phyloP scores from a whole-genome alignment of 495 filamentous ascomycete genomes.

The Hypoxylon subgilvum region DNA sequence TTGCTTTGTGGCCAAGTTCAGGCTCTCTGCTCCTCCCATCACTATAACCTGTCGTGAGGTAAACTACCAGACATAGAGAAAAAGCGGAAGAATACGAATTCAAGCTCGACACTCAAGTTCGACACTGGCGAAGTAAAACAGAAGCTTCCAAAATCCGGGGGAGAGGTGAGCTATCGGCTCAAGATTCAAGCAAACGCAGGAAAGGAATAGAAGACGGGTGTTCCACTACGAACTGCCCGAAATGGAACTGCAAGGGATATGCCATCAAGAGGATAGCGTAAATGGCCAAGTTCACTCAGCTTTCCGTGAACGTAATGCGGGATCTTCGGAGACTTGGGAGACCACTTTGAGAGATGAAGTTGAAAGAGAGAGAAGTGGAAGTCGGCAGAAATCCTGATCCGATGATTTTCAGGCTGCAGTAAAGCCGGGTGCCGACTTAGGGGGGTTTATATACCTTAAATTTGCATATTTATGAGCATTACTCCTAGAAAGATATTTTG shows the following conservation, averaged over 20 bases:
- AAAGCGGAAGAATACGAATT: not conserved
- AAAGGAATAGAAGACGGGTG: constrained; percentile 22
- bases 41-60: constrained; percentile 6
- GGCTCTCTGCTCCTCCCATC: not conserved
- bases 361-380: constrained; percentile 23
- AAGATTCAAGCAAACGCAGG: not conserved
- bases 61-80: constrained; percentile 22
- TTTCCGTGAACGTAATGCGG: no score
- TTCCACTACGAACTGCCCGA: constrained; percentile 35
- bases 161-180: not conserved
- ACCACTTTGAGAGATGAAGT: constrained; percentile 18
- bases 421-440: not conserved
- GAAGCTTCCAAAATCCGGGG: not conserved
- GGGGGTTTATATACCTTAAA: not conserved
- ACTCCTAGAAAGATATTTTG: no score
- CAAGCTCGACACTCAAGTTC: not conserved
- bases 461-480: no score
- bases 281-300: not conserved
- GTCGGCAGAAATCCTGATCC: constrained; percentile 20
- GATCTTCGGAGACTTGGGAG: not conserved
- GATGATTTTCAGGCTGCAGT: constrained; percentile 19
- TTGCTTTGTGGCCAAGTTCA: not conserved
- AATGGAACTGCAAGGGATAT: not conserved
- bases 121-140: constrained; percentile 3
- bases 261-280: not conserved